Evolutionary conservation across 148 eudicot genomes (phyloP), one percentile per base, ranked within the genome.

Genomic region (Drosera capensis): DNA sequence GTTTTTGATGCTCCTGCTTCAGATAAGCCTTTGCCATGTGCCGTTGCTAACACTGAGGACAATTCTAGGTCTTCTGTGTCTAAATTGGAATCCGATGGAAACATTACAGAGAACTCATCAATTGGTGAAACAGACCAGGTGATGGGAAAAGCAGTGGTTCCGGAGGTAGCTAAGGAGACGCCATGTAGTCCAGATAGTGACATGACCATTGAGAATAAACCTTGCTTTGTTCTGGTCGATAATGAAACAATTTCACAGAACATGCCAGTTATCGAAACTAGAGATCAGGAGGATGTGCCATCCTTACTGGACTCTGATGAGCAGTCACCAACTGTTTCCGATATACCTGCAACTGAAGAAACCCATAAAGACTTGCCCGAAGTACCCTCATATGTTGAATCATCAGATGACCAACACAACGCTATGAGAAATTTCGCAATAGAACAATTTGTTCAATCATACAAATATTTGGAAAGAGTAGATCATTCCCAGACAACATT

Each of bases 401-500:
- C 85, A 50, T 48, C 93, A 29, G 71, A 71, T 37, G 78, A 73
- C 25, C 73, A 73, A 28, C 66, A 68, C 44, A 69, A 60, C 44
- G 62, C 46, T 46, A 51, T 71, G 51, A 57, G 63, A 61, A 74
- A 71, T 61, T 38, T 64, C 66, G 80, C 93, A 19, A 53, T 78
- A 21, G 77, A 78, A 57, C 64, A 71, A 29, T 72, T 90, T 47
- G 58, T 90, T 47, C 67, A 67, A 39, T 71, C 73, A 14, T 68
- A 61, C 64, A 75, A 74, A 56, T 59, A 71, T 45, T 43, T 67
- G 39, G 52, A 59, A 40, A 70, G 59, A 48, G 46, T 54, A 40
- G 80, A 80, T n/a, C 60, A 48, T 36, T 73, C 54, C 60, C 58
- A 63, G 49, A 78, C 74, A 48, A 74, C 80, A 57, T 78, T 78